Conservation (phyloP, 2,329 filamentous ascomycete genomes). For the Leptographium flavum region DNA sequence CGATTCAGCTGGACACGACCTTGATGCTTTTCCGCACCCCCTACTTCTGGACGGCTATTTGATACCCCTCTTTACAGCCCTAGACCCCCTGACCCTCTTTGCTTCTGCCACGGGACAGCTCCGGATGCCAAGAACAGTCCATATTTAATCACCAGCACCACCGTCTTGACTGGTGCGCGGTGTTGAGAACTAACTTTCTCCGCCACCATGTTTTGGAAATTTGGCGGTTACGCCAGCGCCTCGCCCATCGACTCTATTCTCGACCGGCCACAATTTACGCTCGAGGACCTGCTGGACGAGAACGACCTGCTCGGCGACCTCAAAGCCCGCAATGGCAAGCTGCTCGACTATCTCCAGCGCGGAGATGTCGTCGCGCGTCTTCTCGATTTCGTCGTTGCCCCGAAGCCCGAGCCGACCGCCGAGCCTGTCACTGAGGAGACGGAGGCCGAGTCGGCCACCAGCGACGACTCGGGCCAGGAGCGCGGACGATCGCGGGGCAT, state of each 20-base stretch:
- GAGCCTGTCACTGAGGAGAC: slow-evolving; percentile 16
- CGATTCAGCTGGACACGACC: neutral
- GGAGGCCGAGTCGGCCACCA: neutral
- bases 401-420: slow-evolving; percentile 46
- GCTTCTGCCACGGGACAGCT: too few species aligned
- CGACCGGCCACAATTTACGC: slow-evolving; percentile 87
- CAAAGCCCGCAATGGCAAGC: slow-evolving; percentile 94
- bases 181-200: neutral
- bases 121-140: neutral
- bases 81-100: too few species aligned
- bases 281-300: slow-evolving; percentile 93
- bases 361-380: slow-evolving; percentile 72
- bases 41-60: too few species aligned
- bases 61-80: neutral
- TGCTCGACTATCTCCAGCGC: slow-evolving; percentile 89
- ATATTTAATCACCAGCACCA: neutral
- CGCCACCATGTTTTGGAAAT: slow-evolving; percentile 96
- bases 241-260: slow-evolving; percentile 94
- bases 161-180: neutral
- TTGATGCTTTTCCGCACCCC: too few species aligned
- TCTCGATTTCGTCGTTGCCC: slow-evolving; percentile 81
- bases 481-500: slow-evolving; percentile 27
- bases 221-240: slow-evolving; percentile 96
- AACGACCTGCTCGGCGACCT: slow-evolving; percentile 93
- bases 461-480: slow-evolving; percentile 11